These are phyloP conservation scores for Suhomyces panamericanus DNA, from an alignment of 1,139 yeast species.

Conservation along the genomic window DNA sequence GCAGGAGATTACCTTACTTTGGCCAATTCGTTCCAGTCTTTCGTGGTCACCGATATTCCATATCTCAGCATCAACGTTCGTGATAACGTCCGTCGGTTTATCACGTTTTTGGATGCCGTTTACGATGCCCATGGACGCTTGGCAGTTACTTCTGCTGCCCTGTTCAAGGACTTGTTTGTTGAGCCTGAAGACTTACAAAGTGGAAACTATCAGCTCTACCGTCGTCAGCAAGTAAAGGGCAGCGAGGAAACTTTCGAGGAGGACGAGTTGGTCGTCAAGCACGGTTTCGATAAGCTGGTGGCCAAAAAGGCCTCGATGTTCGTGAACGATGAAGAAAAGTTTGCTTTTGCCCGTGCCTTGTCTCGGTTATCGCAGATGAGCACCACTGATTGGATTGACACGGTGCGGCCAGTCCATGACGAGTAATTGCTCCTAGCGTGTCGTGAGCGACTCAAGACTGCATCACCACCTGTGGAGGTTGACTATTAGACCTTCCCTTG, in stretches of 20 bases:
- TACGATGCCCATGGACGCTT: slow-evolving; percentile 86
- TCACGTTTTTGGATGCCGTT: slow-evolving; percentile 91
- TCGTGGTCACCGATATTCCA: slow-evolving; percentile 90
- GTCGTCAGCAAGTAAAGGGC: slow-evolving; percentile 34
- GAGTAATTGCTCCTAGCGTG: not conserved
- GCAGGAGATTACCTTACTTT: slow-evolving; percentile 92
- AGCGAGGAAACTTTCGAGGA: slow-evolving; percentile 48
- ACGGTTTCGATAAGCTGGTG: slow-evolving; percentile 71
- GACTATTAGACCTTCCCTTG: too few relatives aligned
- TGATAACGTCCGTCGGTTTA: slow-evolving; percentile 85
- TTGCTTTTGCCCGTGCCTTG: slow-evolving; percentile 94
- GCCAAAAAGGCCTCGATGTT: slow-evolving; percentile 83
- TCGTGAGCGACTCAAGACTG: too few relatives aligned
- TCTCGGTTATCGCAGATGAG: slow-evolving; percentile 93
- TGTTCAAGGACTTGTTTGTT: slow-evolving; percentile 80
- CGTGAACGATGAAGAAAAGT: slow-evolving; percentile 86
- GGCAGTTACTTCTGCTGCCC: slow-evolving; percentile 86
- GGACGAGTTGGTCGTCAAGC: slow-evolving; percentile 65
- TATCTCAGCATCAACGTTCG: slow-evolving; percentile 73
- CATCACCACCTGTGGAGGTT: too few relatives aligned
- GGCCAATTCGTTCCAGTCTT: slow-evolving; percentile 74
- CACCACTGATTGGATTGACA: slow-evolving; percentile 85
- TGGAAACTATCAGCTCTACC: slow-evolving; percentile 54
- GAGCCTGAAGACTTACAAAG: slow-evolving; percentile 69
- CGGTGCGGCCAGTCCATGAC: slow-evolving; percentile 11